Percentiles rank a stretch among this genome's conserved stretches.
Conservation (phyloP, 495 filamentous ascomycete genomes). For the Aspergillus homomorphus region DNA sequence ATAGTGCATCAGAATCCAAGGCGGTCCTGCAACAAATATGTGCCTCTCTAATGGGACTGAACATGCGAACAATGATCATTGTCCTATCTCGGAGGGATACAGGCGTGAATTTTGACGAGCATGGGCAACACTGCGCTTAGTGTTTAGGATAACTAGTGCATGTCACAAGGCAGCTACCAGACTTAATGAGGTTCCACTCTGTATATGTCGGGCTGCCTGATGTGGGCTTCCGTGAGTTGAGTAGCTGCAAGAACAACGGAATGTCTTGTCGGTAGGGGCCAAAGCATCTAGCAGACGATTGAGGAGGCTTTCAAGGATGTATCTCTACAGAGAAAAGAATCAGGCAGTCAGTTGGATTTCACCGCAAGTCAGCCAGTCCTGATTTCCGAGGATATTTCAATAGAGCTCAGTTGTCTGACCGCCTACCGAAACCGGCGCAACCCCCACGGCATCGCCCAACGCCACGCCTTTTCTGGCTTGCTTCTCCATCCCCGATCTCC, state of each 20-base stretch:
- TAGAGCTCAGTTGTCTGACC: conserved; percentile 23
- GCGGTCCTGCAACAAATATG: background rate
- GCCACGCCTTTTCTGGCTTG: conserved; percentile 29
- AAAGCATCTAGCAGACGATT: no score
- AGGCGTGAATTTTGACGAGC: background rate
- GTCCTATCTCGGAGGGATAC: background rate
- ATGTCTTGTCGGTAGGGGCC: background rate
- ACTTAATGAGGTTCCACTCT: background rate
- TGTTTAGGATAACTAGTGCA: background rate
- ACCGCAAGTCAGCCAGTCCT: background rate
- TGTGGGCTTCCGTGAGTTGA: background rate
- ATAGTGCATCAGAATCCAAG: background rate
- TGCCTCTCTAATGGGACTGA: background rate
- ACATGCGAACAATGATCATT: background rate
- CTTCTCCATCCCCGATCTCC: conserved; percentile 8
- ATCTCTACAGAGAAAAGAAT: no score
- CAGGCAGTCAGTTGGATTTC: background rate
- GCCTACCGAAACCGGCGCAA: conserved; percentile 28
- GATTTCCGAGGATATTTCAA: background rate
- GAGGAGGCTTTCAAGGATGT: no score
- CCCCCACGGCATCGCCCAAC: conserved; percentile 32
- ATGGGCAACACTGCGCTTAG: background rate
- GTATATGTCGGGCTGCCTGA: background rate
- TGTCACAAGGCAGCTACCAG: background rate
- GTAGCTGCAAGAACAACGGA: background rate